phyloP scores from a whole-genome alignment of 371 early-diverging fungal genomes.

The Mortierella sp. region DNA sequence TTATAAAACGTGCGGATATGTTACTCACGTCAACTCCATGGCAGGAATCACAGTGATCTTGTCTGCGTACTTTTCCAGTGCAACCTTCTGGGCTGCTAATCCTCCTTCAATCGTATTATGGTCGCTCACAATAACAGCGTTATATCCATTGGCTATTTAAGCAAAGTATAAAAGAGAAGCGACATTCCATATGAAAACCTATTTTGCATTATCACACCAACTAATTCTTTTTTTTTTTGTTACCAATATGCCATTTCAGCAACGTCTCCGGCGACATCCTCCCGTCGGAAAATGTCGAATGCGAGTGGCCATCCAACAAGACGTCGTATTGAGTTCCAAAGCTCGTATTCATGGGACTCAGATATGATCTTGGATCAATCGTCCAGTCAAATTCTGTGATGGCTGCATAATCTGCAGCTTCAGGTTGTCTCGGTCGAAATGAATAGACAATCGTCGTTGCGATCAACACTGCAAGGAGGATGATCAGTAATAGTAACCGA shows the following conservation, averaged over 20 bases:
- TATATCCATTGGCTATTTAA: slow-evolving; percentile 75
- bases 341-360: slow-evolving; percentile 64
- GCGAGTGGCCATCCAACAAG: slow-evolving; percentile 77
- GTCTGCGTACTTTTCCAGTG: slow-evolving; percentile 63
- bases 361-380: slow-evolving; percentile 65
- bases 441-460: slow-evolving; percentile 37
- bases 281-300: slow-evolving; percentile 78
- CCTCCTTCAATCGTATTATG: slow-evolving; percentile 81
- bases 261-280: slow-evolving; percentile 71
- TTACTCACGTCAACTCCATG: slow-evolving; percentile 73
- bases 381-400: slow-evolving; percentile 66
- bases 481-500: slow-evolving; percentile 11
- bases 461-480: slow-evolving; percentile 28
- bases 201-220: background rate
- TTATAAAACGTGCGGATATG: background rate
- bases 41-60: slow-evolving; percentile 76
- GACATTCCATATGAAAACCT: no score
- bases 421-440: slow-evolving; percentile 4
- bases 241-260: slow-evolving; percentile 74
- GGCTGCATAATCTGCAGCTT: slow-evolving; percentile 12
- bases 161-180: no score
- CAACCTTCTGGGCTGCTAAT: slow-evolving; percentile 70
- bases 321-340: slow-evolving; percentile 68
- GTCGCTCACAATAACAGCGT: slow-evolving; percentile 81
- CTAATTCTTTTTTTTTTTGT: background rate